Conservation (phyloP, 176 grass and related monocot genomes). For the Chrysopogon serrulatus region DNA sequence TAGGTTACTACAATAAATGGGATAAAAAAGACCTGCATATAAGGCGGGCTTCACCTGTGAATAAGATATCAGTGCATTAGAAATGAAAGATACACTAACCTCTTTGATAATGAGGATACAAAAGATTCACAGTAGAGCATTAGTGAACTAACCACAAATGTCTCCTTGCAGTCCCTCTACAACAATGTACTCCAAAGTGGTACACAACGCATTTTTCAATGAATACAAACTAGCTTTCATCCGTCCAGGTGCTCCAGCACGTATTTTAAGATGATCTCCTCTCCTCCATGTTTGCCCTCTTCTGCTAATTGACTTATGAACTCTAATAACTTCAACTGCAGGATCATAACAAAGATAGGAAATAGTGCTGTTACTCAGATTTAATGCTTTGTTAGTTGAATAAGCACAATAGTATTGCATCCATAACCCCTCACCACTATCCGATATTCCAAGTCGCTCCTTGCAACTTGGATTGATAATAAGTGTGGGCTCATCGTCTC, state of each 20-base stretch:
- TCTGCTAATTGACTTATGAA: slow-evolving; percentile 34
- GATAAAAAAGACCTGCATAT: slow-evolving; percentile 45
- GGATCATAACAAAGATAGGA: background rate
- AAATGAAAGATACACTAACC: background rate
- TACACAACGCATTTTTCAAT: slow-evolving; percentile 36
- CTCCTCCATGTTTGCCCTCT: slow-evolving; percentile 42
- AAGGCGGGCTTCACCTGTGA: slow-evolving; percentile 48
- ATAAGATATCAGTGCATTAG: background rate
- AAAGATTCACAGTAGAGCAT: slow-evolving; percentile 1
- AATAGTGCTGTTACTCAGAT: background rate
- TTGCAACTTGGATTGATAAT: slow-evolving; percentile 40
- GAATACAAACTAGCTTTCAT: slow-evolving; percentile 1
- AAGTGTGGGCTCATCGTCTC: slow-evolving; percentile 31
- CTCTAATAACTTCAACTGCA: slow-evolving; percentile 40
- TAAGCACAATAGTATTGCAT: background rate
- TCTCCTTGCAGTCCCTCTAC: slow-evolving; percentile 51
- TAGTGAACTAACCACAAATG: slow-evolving; percentile 39
- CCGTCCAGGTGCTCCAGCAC: slow-evolving; percentile 17
- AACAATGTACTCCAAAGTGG: slow-evolving; percentile 45
- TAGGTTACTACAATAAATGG: background rate
- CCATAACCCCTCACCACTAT: slow-evolving; percentile 33
- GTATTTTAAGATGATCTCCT: slow-evolving; percentile 45
- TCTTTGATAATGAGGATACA: background rate
- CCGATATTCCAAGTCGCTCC: slow-evolving; percentile 43
- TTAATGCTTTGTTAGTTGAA: background rate